Conservation (phyloP, 2,329 filamentous ascomycete genomes). For the Talaromyces albobiverticillius region DNA sequence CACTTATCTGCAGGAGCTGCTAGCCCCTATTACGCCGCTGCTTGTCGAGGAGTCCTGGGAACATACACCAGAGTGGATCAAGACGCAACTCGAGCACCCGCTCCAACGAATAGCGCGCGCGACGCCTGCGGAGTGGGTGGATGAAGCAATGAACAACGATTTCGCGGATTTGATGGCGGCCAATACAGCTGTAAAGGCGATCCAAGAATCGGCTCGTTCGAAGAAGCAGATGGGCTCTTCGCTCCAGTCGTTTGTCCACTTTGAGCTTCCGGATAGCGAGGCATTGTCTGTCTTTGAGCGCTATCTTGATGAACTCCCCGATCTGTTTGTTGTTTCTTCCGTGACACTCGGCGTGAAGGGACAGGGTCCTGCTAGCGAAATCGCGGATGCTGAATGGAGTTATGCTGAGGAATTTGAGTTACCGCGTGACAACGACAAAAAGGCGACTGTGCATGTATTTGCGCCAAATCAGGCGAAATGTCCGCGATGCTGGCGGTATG, state of each 20-base stretch:
- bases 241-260: slow-evolving; percentile 68
- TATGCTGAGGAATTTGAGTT: slow-evolving; percentile 43
- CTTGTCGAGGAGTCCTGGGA: slow-evolving; percentile 88
- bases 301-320: slow-evolving; percentile 51
- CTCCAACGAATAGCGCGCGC: slow-evolving; percentile 37
- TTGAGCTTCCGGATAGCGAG: slow-evolving; percentile 25
- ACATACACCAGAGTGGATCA: slow-evolving; percentile 66
- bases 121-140: slow-evolving; percentile 33
- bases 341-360: slow-evolving; percentile 49
- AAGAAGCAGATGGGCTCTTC: slow-evolving; percentile 75
- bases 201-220: slow-evolving; percentile 69
- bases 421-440: slow-evolving; percentile 23
- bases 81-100: slow-evolving; percentile 46
- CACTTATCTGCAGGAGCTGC: slow-evolving; percentile 69
- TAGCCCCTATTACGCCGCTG: slow-evolving; percentile 76
- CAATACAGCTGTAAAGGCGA: slow-evolving; percentile 67
- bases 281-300: slow-evolving; percentile 26
- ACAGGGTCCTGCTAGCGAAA: slow-evolving; percentile 21
- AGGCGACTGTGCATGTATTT: slow-evolving; percentile 40
- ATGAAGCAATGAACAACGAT: slow-evolving; percentile 48
- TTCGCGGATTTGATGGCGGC: slow-evolving; percentile 46
- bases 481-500: slow-evolving; percentile 82
- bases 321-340: slow-evolving; percentile 67
- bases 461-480: slow-evolving; percentile 66
- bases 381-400: slow-evolving; percentile 38